phyloP scores from a whole-genome alignment of 2,329 filamentous ascomycete species.

The Aspergillus fumigatiaffinis region DNA sequence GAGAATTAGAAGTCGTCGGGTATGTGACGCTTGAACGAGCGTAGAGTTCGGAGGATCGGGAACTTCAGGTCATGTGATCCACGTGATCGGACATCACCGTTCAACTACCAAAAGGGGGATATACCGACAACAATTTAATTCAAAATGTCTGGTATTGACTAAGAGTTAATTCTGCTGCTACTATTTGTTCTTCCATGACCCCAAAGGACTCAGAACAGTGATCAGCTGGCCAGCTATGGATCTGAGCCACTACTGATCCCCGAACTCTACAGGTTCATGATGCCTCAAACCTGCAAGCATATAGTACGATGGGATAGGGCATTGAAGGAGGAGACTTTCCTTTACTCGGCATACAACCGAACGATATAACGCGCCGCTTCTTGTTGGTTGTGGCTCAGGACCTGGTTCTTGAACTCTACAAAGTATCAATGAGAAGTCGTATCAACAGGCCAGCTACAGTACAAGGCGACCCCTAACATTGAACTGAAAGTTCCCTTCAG shows the following conservation, averaged over 20 bases:
- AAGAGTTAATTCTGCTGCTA: neutral
- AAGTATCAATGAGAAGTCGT: neutral
- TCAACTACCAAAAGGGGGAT: neutral
- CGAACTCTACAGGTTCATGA: neutral
- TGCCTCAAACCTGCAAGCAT: neutral
- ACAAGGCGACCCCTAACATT: neutral
- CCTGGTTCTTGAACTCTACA: neutral
- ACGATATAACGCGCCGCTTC: neutral
- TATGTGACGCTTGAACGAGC: conserved; percentile 28
- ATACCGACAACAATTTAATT: neutral
- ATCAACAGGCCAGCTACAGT: neutral
- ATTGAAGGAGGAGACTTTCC: neutral
- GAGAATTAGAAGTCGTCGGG: conserved; percentile 24
- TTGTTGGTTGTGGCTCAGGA: neutral
- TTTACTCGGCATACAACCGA: neutral
- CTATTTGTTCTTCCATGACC: neutral
- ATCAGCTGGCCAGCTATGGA: neutral
- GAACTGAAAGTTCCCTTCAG: neutral
- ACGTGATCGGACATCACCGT: neutral
- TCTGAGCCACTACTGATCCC: neutral
- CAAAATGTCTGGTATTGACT: neutral
- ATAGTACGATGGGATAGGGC: too few species aligned
- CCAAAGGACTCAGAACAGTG: neutral
- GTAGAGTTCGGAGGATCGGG: conserved; percentile 35
- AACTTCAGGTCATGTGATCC: conserved; percentile 22